Conservation (phyloP, 2,329 filamentous ascomycete genomes). For the Botryotinia convoluta region DNA sequence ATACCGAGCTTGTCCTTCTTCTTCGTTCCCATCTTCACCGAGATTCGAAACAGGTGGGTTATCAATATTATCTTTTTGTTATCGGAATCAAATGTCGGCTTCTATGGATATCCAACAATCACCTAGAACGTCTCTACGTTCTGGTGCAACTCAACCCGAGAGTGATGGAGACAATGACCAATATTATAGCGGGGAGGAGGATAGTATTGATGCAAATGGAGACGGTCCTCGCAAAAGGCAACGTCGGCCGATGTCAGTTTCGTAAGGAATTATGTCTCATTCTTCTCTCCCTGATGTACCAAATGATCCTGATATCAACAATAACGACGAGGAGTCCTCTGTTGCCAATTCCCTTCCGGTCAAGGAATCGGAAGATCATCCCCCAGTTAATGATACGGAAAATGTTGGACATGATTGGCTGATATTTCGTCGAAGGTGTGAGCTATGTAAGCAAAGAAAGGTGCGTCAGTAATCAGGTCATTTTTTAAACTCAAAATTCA, state of each 20-base stretch:
- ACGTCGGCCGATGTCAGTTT: conserved; percentile 48
- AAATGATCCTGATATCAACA: conserved; percentile 6
- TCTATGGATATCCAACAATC: conserved; percentile 38
- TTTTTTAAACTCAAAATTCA: neutral
- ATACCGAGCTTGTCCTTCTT: conserved; percentile 22
- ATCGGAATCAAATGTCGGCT: conserved; percentile 8
- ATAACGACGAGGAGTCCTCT: conserved; percentile 18
- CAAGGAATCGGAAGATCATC: conserved; percentile 24
- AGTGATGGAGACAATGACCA: conserved; percentile 36
- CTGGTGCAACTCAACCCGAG: conserved; percentile 34
- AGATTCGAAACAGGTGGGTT: conserved; percentile 23
- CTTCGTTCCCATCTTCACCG: conserved; percentile 34
- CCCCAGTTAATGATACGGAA: conserved; percentile 12
- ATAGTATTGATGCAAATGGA: conserved; percentile 37
- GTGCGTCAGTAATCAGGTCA: conserved; percentile 42
- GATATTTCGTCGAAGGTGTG: conserved; percentile 54
- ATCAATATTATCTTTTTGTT: neutral
- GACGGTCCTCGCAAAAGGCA: conserved; percentile 45
- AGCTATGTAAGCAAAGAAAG: conserved; percentile 79
- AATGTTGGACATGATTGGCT: conserved; percentile 35
- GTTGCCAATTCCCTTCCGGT: conserved; percentile 20
- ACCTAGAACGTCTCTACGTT: conserved; percentile 29
- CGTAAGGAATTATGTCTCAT: conserved; percentile 42
- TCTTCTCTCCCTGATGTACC: conserved; percentile 25
- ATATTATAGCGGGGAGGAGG: conserved; percentile 35